A percentile compares a stretch with the other conserved stretches of the same genome.
phyloP scores from a whole-genome alignment of 2,329 filamentous ascomycete species.

The Fusarium anthophilum region DNA sequence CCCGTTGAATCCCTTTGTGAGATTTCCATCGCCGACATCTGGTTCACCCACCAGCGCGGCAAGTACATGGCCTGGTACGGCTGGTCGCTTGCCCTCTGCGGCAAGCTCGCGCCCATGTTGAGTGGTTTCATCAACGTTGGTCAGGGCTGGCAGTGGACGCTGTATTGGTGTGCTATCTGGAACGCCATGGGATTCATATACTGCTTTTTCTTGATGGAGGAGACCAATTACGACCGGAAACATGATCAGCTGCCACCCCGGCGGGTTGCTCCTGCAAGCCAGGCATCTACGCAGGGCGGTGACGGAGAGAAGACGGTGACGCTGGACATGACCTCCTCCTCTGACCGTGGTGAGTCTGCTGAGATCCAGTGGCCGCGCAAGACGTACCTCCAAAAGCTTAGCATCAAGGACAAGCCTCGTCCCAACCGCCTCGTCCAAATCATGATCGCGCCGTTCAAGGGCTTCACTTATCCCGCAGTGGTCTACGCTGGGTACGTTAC shows the following conservation, averaged over 20 bases:
- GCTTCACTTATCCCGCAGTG: not conserved
- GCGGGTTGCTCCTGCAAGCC: not conserved
- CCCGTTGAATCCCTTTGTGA: not conserved
- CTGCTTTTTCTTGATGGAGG: not conserved
- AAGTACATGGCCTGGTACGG: not conserved
- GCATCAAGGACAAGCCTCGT: not conserved
- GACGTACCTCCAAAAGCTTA: not conserved
- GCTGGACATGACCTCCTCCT: not conserved
- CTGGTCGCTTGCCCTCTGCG: not conserved
- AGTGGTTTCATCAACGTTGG: not conserved
- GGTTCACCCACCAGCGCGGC: not conserved
- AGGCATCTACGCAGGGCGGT: not conserved
- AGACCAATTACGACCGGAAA: not conserved
- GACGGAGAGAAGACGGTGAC: not conserved
- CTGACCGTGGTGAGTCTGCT: not conserved
- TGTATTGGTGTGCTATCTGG: not conserved
- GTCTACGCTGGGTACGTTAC: not conserved
- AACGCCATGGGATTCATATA: not conserved
- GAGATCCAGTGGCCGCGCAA: not conserved
- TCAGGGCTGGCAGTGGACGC: not conserved
- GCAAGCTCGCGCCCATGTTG: not conserved
- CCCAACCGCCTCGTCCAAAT: not conserved
- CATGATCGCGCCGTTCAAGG: not conserved
- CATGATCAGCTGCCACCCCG: not conserved
- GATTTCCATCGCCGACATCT: not conserved